Conservation (phyloP, 31 red algal genomes). For the Odonthalia washingtoniensis region DNA sequence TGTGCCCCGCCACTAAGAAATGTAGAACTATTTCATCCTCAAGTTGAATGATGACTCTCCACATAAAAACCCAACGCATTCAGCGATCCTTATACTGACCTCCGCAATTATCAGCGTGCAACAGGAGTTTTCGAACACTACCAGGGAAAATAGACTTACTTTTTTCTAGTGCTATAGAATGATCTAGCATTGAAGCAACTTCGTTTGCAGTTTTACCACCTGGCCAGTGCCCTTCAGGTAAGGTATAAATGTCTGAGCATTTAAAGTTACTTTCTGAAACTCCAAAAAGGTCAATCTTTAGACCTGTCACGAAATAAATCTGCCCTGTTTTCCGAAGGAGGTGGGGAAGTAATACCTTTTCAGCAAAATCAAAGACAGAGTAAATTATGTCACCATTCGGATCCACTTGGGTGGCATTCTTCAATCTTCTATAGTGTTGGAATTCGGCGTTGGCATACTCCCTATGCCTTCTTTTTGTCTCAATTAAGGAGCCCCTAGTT, state of each 20-base stretch:
- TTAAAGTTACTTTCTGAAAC: neutral
- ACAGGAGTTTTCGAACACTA: neutral
- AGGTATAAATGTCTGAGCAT: neutral
- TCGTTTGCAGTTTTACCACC: too few species aligned
- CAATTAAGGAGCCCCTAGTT: neutral
- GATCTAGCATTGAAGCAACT: slow-evolving; percentile 17
- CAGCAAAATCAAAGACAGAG: slow-evolving; percentile 26
- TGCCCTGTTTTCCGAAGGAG: too few species aligned
- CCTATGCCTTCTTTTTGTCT: neutral
- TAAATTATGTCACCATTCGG: too few species aligned
- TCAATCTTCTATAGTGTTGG: neutral
- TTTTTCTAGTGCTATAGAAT: neutral
- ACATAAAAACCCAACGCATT: neutral
- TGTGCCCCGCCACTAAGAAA: slow-evolving; percentile 1
- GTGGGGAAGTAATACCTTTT: too few species aligned
- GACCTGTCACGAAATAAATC: too few species aligned
- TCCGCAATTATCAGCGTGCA: slow-evolving; percentile 22
- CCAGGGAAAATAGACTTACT: neutral
- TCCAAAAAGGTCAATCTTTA: slow-evolving; percentile 21
- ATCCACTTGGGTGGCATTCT: neutral
- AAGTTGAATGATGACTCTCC: too few species aligned
- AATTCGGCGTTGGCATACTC: slow-evolving; percentile 22
- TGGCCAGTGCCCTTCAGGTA: slow-evolving; percentile 37
- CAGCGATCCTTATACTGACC: neutral
- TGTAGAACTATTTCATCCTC: neutral